These are phyloP conservation scores for Boletus semigastroideus DNA, from an alignment of 1,284 basidiomycete species.

Conservation along the genomic window DNA sequence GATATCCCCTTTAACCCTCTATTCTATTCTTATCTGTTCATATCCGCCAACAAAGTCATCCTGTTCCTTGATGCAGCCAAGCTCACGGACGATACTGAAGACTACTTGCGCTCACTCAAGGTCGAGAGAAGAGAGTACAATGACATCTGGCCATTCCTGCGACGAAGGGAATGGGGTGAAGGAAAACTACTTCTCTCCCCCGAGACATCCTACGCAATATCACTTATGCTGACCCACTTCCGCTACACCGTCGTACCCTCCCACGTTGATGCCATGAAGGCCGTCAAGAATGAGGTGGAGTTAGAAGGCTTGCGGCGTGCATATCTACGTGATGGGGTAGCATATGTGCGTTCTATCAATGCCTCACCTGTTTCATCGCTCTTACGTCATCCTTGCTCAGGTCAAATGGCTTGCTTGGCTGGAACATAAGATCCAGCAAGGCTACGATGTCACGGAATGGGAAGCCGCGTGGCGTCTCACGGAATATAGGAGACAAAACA, in stretches of 20 bases:
- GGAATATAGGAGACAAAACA: constrained; percentile 72
- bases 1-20: constrained; percentile 89
- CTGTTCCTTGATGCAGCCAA: constrained; percentile 73
- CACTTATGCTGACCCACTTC: constrained; percentile 75
- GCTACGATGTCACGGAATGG: constrained; percentile 87
- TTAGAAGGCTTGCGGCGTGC: constrained; percentile 81
- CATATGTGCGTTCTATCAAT: constrained; percentile 63
- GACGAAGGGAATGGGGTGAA: constrained; percentile 69
- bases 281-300: constrained; percentile 87
- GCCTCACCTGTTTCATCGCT: constrained; percentile 4
- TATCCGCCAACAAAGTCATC: constrained; percentile 59
- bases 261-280: constrained; percentile 77
- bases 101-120: constrained; percentile 59
- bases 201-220: constrained; percentile 75
- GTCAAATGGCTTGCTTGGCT: constrained; percentile 88
- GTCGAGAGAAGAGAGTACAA: constrained; percentile 70
- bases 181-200: constrained; percentile 73
- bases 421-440: constrained; percentile 74
- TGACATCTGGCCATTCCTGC: constrained; percentile 80
- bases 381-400: constrained; percentile 33
- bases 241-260: constrained; percentile 70
- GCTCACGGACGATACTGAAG: constrained; percentile 49
- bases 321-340: constrained; percentile 88
- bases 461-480: constrained; percentile 86
- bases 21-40: constrained; percentile 82